Base-by-base conservation (phyloP, 2,329 filamentous ascomycete genomes). In the Aureobasidium subglaciale region DNA sequence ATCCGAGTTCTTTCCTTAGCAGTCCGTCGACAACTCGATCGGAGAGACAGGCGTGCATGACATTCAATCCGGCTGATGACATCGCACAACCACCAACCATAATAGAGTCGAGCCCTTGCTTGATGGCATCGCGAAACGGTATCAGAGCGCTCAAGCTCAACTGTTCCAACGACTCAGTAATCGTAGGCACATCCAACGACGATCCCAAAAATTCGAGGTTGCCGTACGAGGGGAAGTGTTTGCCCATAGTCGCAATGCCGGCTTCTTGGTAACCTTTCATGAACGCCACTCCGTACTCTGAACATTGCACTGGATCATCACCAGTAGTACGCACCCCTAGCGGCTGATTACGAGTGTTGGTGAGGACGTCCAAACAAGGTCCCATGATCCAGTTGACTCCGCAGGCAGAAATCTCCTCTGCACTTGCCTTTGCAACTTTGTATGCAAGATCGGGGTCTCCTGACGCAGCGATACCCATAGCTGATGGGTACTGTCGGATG, bases 301-400 rank as follows among this genome's bases (percentile, higher is more conserved):
- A 96, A 1, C 95, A 92, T 73, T 97, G 90, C 64, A 96, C 90
- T 1, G 93, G 91, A 63, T 99, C 90, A 66, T 97, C 93, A 5
- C 92, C 89, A 16, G 86, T 87, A 30, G 92, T 91, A 56, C 93
- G 83, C 5, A 96, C 92, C 7, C 92, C 91, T 5, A 97, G 74
- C 1, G 90, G 90, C 67, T 96, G 91, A 67, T 92, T 93, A 38
- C 90, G 83, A 46, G 90, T 88, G 70, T 97, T 96, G 48, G 90
- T 96, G 56, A 97, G 77, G 4, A 97, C 92, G 70, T 99, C 93
- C 5, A 99, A 75, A 37, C 95, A 91, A 0, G 93, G 93, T 0
- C 92, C 92, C 57, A 99, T 83, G 66, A 97, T 95, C 75, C 95
- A 85, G 67, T 99, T 99, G 65, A 99, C 88, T 29, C 93, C 93